Evolutionary conservation across 2,329 filamentous ascomycete species (phyloP).

Genomic region (Macroventuria anomochaeta): DNA sequence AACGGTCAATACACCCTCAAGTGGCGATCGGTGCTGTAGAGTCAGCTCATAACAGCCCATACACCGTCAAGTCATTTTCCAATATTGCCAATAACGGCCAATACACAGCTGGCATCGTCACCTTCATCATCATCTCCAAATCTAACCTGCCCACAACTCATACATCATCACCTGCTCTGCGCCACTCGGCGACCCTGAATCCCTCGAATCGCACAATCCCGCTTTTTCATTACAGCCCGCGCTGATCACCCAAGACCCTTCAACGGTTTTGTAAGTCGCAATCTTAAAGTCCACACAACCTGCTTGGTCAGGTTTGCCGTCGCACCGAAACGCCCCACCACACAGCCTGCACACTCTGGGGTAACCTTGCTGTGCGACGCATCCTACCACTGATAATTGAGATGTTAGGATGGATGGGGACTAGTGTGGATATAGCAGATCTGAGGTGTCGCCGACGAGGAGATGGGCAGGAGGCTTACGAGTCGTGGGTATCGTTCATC

Average conservation of each 20-base stretch:
- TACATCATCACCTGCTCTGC: slow-evolving; percentile 3
- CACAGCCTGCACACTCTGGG: neutral
- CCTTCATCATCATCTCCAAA: neutral
- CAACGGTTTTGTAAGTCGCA: slow-evolving; percentile 11
- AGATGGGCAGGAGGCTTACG: neutral
- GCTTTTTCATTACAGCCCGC: slow-evolving; percentile 6
- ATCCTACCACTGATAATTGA: no score
- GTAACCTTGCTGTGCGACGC: slow-evolving; percentile 15
- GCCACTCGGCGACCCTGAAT: slow-evolving; percentile 4
- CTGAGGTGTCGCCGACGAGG: neutral
- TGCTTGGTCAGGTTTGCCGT: neutral
- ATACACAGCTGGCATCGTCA: no score
- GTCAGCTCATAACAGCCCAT: neutral
- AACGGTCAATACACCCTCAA: slow-evolving; percentile 12
- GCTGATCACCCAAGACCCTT: slow-evolving; percentile 13
- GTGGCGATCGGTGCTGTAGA: slow-evolving; percentile 3
- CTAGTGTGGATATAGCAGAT: slow-evolving; percentile 3
- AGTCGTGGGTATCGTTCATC: neutral
- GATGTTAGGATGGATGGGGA: neutral
- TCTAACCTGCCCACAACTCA: neutral
- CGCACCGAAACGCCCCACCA: slow-evolving; percentile 9
- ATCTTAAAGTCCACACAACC: neutral
- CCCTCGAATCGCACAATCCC: slow-evolving; percentile 2
- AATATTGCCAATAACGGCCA: no score
- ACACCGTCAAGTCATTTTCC: no score